phyloP scores from a whole-genome alignment of 2,329 filamentous ascomycete genomes.

The Talaromyces atroroseus region DNA sequence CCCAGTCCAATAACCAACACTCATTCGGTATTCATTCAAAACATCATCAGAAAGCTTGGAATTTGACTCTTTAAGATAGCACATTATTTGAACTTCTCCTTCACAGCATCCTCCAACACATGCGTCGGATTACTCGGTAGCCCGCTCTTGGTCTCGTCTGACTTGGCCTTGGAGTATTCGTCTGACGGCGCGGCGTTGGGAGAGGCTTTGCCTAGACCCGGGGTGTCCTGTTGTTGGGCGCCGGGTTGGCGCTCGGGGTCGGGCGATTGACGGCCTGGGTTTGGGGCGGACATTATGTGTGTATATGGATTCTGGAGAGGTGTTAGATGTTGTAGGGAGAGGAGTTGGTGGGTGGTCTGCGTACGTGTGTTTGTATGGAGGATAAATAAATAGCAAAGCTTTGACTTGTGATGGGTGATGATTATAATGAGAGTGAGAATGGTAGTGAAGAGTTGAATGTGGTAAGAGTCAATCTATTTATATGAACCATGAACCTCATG shows the following conservation, averaged over 20 bases:
- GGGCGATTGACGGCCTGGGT: constrained; percentile 71
- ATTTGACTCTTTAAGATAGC: no score
- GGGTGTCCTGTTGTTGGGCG: constrained; percentile 56
- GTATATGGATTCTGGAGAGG: neutral
- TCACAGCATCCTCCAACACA: constrained; percentile 33
- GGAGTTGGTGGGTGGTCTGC: no score
- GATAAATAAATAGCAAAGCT: no score
- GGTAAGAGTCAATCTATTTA: neutral
- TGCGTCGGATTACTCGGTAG: constrained; percentile 41
- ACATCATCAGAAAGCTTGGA: no score
- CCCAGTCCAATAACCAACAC: no score
- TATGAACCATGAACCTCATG: neutral
- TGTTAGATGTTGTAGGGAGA: neutral
- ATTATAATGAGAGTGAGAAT: no score
- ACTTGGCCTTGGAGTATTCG: constrained; percentile 26
- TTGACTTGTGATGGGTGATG: no score
- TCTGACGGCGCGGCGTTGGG: constrained; percentile 40
- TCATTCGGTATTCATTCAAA: constrained; percentile 13
- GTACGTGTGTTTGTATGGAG: no score
- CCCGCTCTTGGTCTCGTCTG: constrained; percentile 23
- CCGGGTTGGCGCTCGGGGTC: constrained; percentile 63
- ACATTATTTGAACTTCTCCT: constrained; percentile 24
- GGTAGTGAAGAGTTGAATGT: no score
- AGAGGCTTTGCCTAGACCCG: constrained; percentile 54
- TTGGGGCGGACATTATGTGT: constrained; percentile 18